Evolutionary conservation across 129 eudicot genomes (phyloP).

Genomic region (Centella asiatica): DNA sequence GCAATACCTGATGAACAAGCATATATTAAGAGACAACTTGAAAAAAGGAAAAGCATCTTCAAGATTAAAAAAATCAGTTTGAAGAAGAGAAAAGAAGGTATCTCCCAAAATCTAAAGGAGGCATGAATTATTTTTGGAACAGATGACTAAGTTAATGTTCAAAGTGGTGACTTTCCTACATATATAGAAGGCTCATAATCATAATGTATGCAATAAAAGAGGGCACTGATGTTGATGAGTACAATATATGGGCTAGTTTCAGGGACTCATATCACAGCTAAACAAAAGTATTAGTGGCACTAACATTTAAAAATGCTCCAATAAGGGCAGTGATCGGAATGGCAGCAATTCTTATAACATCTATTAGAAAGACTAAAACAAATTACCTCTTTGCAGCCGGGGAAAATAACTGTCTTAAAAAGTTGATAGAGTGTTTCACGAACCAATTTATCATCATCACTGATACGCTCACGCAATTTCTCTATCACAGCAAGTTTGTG

Average conservation of each 20-base stretch:
- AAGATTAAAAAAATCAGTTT: too few species aligned
- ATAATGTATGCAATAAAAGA: too few species aligned
- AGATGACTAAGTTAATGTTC: too few species aligned
- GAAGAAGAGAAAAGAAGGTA: too few species aligned
- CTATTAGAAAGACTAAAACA: not conserved
- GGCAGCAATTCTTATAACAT: not conserved
- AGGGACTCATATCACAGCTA: not conserved
- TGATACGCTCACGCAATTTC: constrained; percentile 93
- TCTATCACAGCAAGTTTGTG: constrained; percentile 77
- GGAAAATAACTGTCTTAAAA: constrained; percentile 67
- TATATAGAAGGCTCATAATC: too few species aligned
- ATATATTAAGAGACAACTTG: too few species aligned
- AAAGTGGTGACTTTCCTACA: too few species aligned
- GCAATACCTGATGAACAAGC: too few species aligned
- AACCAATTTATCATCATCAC: constrained; percentile 81
- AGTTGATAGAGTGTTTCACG: constrained; percentile 90
- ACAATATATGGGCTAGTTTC: not conserved
- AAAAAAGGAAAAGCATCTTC: too few species aligned
- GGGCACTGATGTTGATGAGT: too few species aligned
- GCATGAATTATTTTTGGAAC: too few species aligned
- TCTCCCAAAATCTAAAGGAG: too few species aligned
- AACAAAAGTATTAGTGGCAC: not conserved
- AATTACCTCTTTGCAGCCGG: constrained; percentile 55
- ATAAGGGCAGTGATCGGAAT: not conserved
- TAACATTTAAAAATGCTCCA: not conserved